These are phyloP conservation scores for Aspergillus tubingensis DNA, from an alignment of 2,329 filamentous ascomycete genomes.

Conservation along the genomic window DNA sequence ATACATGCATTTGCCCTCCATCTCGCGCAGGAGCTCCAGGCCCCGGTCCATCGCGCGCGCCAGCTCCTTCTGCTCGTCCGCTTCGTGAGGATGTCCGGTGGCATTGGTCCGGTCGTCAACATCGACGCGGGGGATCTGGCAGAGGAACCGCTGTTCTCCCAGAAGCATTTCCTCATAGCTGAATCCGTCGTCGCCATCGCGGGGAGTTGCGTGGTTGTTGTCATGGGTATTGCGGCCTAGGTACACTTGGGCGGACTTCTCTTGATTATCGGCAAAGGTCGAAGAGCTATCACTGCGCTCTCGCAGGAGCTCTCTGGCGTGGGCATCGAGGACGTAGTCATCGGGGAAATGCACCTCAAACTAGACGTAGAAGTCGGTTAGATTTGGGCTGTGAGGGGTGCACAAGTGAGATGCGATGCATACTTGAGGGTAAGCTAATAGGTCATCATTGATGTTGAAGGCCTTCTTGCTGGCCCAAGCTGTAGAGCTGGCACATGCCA, in stretches of 20 bases:
- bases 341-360: slow-evolving; percentile 79
- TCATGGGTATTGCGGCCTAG: slow-evolving; percentile 18
- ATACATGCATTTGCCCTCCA: slow-evolving; percentile 81
- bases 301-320: slow-evolving; percentile 62
- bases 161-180: slow-evolving; percentile 75
- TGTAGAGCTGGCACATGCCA: slow-evolving; percentile 34
- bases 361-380: slow-evolving; percentile 46
- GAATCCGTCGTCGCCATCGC: slow-evolving; percentile 18
- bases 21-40: slow-evolving; percentile 74
- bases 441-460: slow-evolving; percentile 86
- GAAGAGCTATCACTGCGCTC: slow-evolving; percentile 24
- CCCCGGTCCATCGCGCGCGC: slow-evolving; percentile 74
- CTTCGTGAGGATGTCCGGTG: slow-evolving; percentile 56
- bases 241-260: slow-evolving; percentile 30
- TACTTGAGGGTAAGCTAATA: slow-evolving; percentile 85
- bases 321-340: slow-evolving; percentile 68
- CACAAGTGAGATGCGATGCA: slow-evolving; percentile 19
- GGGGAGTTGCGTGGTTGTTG: slow-evolving; percentile 37
- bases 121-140: slow-evolving; percentile 73
- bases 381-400: neutral
- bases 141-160: slow-evolving; percentile 73
- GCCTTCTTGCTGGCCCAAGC: slow-evolving; percentile 57
- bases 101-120: slow-evolving; percentile 65
- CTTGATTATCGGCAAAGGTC: slow-evolving; percentile 17
- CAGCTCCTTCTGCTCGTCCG: slow-evolving; percentile 78